Evolutionary conservation across 129 eudicot genomes (phyloP).

Genomic region (Artemisia annua): DNA sequence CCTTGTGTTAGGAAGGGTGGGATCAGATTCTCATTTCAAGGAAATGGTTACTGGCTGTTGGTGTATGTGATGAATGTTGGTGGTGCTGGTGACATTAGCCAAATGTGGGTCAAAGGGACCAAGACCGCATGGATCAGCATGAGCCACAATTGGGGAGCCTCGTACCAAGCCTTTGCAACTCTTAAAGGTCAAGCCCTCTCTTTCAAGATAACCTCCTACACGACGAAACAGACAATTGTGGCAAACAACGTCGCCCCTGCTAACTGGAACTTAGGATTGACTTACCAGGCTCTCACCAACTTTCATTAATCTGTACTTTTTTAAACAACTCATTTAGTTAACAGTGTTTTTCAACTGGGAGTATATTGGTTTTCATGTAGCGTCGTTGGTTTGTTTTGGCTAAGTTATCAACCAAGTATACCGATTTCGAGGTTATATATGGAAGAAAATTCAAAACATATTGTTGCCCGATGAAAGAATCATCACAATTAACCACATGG

Average conservation of each 20-base stretch:
- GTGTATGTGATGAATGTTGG: constrained; percentile 76
- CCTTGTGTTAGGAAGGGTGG: constrained; percentile 58
- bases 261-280: constrained; percentile 57
- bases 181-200: constrained; percentile 63
- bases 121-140: constrained; percentile 68
- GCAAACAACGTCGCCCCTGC: constrained; percentile 65
- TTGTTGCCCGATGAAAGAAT: too few species aligned
- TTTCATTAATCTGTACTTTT: constrained; percentile 38
- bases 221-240: constrained; percentile 48
- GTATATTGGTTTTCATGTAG: not conserved
- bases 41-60: constrained; percentile 67
- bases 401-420: not conserved
- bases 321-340: not conserved
- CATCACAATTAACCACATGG: too few species aligned
- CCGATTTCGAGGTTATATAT: not conserved
- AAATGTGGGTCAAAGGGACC: constrained; percentile 72
- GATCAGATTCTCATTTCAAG: constrained; percentile 48
- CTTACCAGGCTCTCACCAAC: constrained; percentile 48
- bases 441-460: not conserved
- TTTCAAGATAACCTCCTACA: constrained; percentile 59
- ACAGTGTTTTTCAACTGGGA: not conserved
- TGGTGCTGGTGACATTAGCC: constrained; percentile 66
- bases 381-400: not conserved
- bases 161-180: constrained; percentile 66
- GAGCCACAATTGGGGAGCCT: constrained; percentile 89